Evolutionary conservation across 2,329 filamentous ascomycete species (phyloP).

Genomic region (Penicillium olsonii): DNA sequence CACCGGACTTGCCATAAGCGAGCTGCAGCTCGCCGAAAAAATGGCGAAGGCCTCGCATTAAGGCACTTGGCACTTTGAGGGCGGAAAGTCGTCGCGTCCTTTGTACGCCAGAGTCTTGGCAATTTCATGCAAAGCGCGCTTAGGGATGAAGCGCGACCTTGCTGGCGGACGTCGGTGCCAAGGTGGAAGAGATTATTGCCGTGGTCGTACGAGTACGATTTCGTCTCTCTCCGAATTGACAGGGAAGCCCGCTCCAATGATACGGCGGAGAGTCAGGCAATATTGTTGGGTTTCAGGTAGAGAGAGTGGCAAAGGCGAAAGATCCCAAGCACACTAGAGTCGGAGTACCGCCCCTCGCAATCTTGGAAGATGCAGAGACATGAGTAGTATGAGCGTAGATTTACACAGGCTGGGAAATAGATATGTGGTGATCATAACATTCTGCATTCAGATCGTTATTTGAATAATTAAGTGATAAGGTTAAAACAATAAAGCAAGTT

Average conservation of each 20-base stretch:
- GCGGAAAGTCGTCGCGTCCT: background rate
- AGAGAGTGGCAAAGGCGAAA: too few relatives aligned
- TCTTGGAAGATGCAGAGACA: too few relatives aligned
- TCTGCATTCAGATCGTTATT: constrained; percentile 7
- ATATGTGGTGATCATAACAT: constrained; percentile 6
- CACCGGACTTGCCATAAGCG: background rate
- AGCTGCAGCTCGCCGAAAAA: constrained; percentile 2
- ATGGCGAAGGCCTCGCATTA: background rate
- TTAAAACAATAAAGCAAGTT: background rate
- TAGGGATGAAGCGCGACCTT: background rate
- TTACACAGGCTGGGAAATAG: too few relatives aligned
- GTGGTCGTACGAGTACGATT: too few relatives aligned
- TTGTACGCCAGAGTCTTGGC: background rate
- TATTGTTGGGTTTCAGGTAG: too few relatives aligned
- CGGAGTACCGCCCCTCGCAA: too few relatives aligned
- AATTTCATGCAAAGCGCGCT: too few relatives aligned
- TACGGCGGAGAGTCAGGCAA: too few relatives aligned
- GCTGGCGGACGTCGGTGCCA: background rate
- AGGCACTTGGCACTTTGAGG: background rate
- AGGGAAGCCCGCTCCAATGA: too few relatives aligned
- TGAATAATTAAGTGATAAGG: constrained; percentile 3
- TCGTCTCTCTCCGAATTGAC: too few relatives aligned
- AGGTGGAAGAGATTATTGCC: background rate
- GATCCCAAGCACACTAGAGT: too few relatives aligned
- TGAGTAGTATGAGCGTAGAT: background rate